Base-by-base conservation (phyloP, 345 rosid species). In the Heritiera littoralis region DNA sequence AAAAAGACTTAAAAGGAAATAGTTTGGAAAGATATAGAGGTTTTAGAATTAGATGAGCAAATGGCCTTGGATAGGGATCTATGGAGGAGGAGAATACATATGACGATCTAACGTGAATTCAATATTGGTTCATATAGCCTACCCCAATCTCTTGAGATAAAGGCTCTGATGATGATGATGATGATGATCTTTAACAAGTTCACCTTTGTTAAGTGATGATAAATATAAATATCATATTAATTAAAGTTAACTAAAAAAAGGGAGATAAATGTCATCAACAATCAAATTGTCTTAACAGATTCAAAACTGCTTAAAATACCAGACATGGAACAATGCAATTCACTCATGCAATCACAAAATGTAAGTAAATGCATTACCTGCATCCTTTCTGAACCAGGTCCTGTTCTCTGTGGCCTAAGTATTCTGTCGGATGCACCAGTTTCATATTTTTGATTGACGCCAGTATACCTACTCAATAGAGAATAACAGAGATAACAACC, bases 381-480 rank as follows among this genome's bases (percentile, higher is more conserved):
- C 91, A 92, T 90, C 83, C 79, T 86, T 72, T 95, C 97, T 66
- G 89, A 87, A 46, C 80, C 90, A 77, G 83, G 84, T 49, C 93
- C 95, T 11, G 83, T 84, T 84, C 86, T 87, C 61, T 80, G 82
- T n/a, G 98, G 98, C 81, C 88, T 88, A 67, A 93, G 85, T 71
- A 91, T 85, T 83, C 94, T 88, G 76, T 95, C 98, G 1, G 32
- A 55, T 60, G 93, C 74, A 75, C 61, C 76, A 76, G 84, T 91
- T 14, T 32, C 82, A 80, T 94, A 86, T 78, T 83, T 87, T 79
- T 88, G 92, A 81, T 65, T 76, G 40, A 88, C 65, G 20, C 87
- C 84, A 69, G 87, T 51, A 78, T 76, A 68, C 87, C 99, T 95
- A 87, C 76, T 83, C n/a, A 66, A 72, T 15, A 35, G 38, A 76